Conservation (phyloP, 75 land plant genomes). For the Ceratopteris richardii region DNA sequence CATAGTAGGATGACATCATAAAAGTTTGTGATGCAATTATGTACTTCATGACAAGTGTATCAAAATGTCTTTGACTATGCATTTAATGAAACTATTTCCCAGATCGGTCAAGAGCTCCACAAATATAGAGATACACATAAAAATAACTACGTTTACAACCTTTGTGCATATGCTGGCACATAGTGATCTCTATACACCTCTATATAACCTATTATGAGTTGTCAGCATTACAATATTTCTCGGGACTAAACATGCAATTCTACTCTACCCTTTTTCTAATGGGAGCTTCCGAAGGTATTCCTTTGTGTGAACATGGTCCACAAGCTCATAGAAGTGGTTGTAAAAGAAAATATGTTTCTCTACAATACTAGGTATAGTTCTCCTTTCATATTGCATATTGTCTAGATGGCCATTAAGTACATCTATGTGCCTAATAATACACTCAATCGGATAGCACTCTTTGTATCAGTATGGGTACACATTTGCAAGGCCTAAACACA, state of each 20-base stretch:
- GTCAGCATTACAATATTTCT: neutral
- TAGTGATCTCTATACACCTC: constrained; percentile 1
- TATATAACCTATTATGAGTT: neutral
- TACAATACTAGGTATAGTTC: neutral
- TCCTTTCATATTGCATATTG: constrained; percentile 1
- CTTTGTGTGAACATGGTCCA: constrained; percentile 5
- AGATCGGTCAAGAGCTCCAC: neutral
- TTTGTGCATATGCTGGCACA: neutral
- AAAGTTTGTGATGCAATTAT: neutral
- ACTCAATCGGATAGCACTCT: neutral
- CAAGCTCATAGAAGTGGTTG: constrained; percentile 1
- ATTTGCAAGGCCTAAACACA: neutral
- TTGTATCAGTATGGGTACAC: neutral
- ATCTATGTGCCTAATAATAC: neutral
- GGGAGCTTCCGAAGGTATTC: neutral
- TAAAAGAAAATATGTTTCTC: constrained; percentile 1
- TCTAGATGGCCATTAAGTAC: constrained; percentile 1
- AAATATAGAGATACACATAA: constrained; percentile 1
- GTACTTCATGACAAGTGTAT: neutral
- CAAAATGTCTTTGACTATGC: neutral
- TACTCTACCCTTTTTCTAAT: neutral
- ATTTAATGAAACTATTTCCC: neutral
- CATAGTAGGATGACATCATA: constrained; percentile 1
- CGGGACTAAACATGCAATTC: neutral
- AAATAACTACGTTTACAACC: neutral